Evolutionary conservation across 345 rosid species (phyloP).

Genomic region (Citrus cavaleriei): DNA sequence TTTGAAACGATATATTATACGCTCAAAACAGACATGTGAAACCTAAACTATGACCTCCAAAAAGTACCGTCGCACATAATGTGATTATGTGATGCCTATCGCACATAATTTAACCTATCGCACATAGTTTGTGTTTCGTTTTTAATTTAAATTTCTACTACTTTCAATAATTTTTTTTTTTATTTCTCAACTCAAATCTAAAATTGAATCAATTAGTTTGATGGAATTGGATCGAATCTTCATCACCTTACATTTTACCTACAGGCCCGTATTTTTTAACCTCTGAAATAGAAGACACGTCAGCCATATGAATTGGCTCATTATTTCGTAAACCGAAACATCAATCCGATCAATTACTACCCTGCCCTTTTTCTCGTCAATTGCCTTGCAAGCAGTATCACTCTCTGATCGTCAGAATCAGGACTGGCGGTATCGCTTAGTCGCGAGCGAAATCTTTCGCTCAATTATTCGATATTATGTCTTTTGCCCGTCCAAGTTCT

Average conservation of each 20-base stretch:
- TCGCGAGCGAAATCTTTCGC: background rate
- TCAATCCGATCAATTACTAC: background rate
- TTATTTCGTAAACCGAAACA: background rate
- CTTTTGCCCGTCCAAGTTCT: background rate
- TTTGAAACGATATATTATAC: too few relatives aligned
- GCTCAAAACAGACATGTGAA: fast-evolving
- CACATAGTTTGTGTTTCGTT: too few relatives aligned
- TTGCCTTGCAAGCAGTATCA: background rate
- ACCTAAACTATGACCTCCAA: fast-evolving
- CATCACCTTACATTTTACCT: too few relatives aligned
- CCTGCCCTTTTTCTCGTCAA: background rate
- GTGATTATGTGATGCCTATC: too few relatives aligned
- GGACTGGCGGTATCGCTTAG: background rate
- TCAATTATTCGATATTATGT: background rate
- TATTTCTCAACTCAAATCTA: too few relatives aligned
- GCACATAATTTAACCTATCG: too few relatives aligned
- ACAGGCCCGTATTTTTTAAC: background rate
- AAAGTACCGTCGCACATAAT: too few relatives aligned
- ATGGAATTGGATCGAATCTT: too few relatives aligned
- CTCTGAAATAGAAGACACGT: background rate
- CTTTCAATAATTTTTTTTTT: too few relatives aligned
- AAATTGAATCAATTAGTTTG: too few relatives aligned
- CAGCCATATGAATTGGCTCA: background rate
- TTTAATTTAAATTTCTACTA: too few relatives aligned
- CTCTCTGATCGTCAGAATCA: background rate